Evolutionary conservation across 2,329 filamentous ascomycete genomes (phyloP).

Genomic region (Arthrobotrys sphaeroides): DNA sequence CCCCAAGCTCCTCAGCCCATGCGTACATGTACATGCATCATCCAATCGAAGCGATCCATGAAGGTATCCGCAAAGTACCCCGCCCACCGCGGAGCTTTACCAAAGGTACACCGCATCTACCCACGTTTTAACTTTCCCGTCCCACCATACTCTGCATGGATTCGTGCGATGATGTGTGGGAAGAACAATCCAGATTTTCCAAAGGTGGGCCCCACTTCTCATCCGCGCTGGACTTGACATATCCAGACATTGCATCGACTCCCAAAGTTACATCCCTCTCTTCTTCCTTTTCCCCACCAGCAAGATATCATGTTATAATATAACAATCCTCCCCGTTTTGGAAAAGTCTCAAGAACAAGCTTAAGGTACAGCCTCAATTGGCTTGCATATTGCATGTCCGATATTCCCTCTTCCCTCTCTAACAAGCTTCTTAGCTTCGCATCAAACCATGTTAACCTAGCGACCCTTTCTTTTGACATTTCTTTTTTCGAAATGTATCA

Average conservation of each 20-base stretch:
- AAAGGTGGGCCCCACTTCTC: neutral
- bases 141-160: neutral
- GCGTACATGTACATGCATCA: neutral
- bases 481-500: neutral
- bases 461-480: too few relatives aligned
- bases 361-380: constrained; percentile 53
- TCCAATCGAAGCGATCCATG: too few relatives aligned
- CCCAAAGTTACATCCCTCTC: too few relatives aligned
- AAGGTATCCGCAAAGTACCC: constrained; percentile 22
- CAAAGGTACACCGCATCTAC: constrained; percentile 15
- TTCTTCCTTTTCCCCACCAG: constrained; percentile 4
- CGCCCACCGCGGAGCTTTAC: constrained; percentile 11
- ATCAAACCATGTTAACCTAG: neutral
- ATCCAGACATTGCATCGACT: neutral
- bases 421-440: constrained; percentile 12
- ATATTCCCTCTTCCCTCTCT: constrained; percentile 4
- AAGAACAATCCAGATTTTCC: constrained; percentile 27
- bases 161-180: too few relatives aligned
- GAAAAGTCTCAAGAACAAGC: constrained; percentile 28
- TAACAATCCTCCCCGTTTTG: neutral
- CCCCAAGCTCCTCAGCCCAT: neutral
- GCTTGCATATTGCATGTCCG: constrained; percentile 38
- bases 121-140: neutral
- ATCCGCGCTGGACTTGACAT: constrained; percentile 24
- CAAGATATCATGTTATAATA: too few relatives aligned